A percentile compares a stretch with the other conserved stretches of the same genome.
Evolutionary conservation across 2,329 filamentous ascomycete genomes (phyloP).

Genomic region (Penicillium freii): DNA sequence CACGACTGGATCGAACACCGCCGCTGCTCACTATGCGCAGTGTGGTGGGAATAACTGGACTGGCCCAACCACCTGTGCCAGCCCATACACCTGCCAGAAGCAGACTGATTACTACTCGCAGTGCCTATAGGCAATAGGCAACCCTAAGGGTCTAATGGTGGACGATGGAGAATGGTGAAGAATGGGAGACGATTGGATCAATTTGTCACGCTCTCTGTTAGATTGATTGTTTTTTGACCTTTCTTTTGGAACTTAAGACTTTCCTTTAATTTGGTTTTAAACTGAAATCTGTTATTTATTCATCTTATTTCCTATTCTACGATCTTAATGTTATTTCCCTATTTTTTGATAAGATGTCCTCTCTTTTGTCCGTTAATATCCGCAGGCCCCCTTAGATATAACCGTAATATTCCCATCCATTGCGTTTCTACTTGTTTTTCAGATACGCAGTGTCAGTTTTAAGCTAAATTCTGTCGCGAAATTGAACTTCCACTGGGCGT

Average conservation of each 20-base stretch:
- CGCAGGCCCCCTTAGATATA: background rate
- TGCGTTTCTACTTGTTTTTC: background rate
- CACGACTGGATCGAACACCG: conserved; percentile 6
- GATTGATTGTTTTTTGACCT: background rate
- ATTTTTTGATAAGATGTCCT: background rate
- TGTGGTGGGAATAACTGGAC: conserved; percentile 39
- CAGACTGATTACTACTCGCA: conserved; percentile 41
- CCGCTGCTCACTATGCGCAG: conserved; percentile 28
- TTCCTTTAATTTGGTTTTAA: background rate
- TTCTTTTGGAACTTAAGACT: background rate
- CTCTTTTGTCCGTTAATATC: background rate
- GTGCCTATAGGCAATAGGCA: conserved; percentile 28
- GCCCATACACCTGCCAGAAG: conserved; percentile 34
- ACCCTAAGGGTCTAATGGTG: too few relatives aligned
- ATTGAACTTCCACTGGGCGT: background rate
- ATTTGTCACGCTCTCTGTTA: background rate
- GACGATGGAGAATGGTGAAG: background rate
- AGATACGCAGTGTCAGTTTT: background rate
- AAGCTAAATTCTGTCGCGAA: background rate
- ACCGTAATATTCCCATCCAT: background rate
- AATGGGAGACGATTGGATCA: background rate
- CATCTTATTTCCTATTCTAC: background rate
- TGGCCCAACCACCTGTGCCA: conserved; percentile 34
- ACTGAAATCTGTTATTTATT: background rate
- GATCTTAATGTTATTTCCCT: background rate